Conservation (phyloP, 768 basidiomycete species). For the Trametes sanguinea region DNA sequence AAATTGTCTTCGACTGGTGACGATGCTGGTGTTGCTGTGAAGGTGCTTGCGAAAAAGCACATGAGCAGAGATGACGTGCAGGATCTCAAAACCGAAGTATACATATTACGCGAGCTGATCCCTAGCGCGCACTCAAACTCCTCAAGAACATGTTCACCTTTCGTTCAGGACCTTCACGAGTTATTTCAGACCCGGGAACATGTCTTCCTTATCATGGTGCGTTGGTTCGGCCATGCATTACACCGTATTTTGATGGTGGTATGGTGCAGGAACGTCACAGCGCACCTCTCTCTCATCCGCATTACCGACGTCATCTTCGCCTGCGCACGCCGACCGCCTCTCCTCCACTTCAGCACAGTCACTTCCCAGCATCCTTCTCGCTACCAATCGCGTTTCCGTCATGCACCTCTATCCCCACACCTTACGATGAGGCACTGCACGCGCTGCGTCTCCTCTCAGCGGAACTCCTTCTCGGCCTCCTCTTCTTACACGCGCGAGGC, state of each 20-base stretch:
- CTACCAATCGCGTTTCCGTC: slow-evolving; percentile 18
- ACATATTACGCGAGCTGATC: not conserved
- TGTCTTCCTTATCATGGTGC: slow-evolving; percentile 19
- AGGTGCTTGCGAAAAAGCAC: slow-evolving; percentile 13
- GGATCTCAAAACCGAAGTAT: slow-evolving; percentile 17
- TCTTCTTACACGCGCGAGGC: slow-evolving; percentile 16
- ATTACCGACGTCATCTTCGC: slow-evolving; percentile 10
- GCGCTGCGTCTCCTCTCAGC: slow-evolving; percentile 18
- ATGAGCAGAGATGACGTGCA: slow-evolving; percentile 13
- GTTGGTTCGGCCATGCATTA: not conserved
- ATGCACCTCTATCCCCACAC: slow-evolving; percentile 2
- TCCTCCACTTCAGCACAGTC: not conserved
- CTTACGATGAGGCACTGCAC: slow-evolving; percentile 6
- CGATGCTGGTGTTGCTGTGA: slow-evolving; percentile 11
- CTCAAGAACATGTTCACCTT: not conserved
- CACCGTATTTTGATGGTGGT: not conserved
- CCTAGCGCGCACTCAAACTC: not conserved
- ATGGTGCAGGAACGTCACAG: slow-evolving; percentile 7
- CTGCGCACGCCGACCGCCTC: not conserved
- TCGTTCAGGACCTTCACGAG: slow-evolving; percentile 7
- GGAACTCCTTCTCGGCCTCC: slow-evolving; percentile 16
- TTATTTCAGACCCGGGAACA: slow-evolving; percentile 14
- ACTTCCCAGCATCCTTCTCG: slow-evolving; percentile 1
- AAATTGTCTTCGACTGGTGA: not conserved
- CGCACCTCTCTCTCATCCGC: slow-evolving; percentile 13